phyloP scores from a whole-genome alignment of 495 filamentous ascomycete species.

The Penicillium lagena region DNA sequence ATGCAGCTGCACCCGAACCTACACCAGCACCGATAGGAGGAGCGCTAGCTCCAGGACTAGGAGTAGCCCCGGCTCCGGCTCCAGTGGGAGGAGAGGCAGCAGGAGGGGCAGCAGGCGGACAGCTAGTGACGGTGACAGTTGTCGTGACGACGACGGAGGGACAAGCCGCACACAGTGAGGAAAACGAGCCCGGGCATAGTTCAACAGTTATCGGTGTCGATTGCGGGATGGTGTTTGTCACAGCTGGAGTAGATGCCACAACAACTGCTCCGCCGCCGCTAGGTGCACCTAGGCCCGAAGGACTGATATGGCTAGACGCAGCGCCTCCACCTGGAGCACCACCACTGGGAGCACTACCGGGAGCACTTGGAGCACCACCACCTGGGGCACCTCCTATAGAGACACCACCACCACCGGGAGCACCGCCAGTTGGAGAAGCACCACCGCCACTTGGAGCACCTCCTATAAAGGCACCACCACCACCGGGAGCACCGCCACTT shows the following conservation, averaged over 20 bases:
- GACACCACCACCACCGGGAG: no score
- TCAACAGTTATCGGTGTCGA: slow-evolving; percentile 5
- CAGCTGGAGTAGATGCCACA: no score
- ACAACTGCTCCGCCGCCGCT: no score
- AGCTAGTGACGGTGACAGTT: slow-evolving; percentile 9
- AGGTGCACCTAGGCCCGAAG: no score
- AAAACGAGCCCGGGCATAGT: slow-evolving; percentile 8
- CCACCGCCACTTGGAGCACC: slow-evolving; percentile 1
- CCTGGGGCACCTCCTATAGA: no score
- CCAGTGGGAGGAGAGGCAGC: not conserved
- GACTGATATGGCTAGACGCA: no score
- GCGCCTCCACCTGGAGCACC: not conserved
- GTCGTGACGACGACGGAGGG: not conserved
- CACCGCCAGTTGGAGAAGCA: not conserved
- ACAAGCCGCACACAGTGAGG: not conserved
- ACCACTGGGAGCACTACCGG: not conserved
- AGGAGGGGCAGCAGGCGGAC: not conserved
- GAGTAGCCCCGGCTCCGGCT: not conserved
- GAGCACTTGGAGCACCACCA: slow-evolving; percentile 1
- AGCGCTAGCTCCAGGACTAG: not conserved
- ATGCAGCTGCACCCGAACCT: not conserved
- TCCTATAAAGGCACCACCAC: no score
- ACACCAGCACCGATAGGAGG: not conserved
- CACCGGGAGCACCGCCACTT: not conserved
- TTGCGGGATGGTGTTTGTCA: not conserved